These are phyloP conservation scores for Pulveroboletus ravenelii DNA, from an alignment of 768 basidiomycete genomes.

Conservation along the genomic window DNA sequence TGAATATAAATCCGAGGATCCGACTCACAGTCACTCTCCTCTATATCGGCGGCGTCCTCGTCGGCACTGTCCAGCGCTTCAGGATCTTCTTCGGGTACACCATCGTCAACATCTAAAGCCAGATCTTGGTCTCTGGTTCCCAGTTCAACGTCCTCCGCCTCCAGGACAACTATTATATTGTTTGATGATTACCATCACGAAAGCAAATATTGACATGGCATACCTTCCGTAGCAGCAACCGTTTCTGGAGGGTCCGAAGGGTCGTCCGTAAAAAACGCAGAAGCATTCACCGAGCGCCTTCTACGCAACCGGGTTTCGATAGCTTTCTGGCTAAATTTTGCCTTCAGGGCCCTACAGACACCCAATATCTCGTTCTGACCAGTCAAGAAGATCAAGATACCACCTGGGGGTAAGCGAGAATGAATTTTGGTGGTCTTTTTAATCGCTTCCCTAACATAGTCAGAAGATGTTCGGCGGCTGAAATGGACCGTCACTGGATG, in stretches of 20 bases:
- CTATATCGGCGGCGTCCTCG: constrained; percentile 51
- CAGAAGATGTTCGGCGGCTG: constrained; percentile 74
- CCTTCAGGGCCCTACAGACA: constrained; percentile 77
- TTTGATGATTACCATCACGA: constrained; percentile 1
- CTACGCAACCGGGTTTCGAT: constrained; percentile 48
- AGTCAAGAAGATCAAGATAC: constrained; percentile 89
- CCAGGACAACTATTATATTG: constrained; percentile 54
- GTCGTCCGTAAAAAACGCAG: constrained; percentile 27
- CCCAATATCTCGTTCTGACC: constrained; percentile 93
- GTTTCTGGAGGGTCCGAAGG: constrained; percentile 12
- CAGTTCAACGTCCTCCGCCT: constrained; percentile 77
- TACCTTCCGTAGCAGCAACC: constrained; percentile 20
- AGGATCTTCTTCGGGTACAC: constrained; percentile 56
- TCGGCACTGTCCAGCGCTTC: constrained; percentile 75
- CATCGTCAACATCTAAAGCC: constrained; percentile 65
- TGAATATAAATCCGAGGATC: constrained; percentile 3
- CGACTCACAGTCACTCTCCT: constrained; percentile 61
- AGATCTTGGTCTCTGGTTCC: constrained; percentile 47
- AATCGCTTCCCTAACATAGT: constrained; percentile 88
- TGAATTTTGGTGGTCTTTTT: constrained; percentile 92
- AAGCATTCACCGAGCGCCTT: constrained; percentile 22
- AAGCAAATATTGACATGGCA: not conserved
- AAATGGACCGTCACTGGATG: constrained; percentile 96
- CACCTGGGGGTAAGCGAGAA: constrained; percentile 84
- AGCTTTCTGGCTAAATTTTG: constrained; percentile 65